Evolutionary conservation across 352 stramenopile genomes (phyloP).

Genomic region (Pythium monospermum): DNA sequence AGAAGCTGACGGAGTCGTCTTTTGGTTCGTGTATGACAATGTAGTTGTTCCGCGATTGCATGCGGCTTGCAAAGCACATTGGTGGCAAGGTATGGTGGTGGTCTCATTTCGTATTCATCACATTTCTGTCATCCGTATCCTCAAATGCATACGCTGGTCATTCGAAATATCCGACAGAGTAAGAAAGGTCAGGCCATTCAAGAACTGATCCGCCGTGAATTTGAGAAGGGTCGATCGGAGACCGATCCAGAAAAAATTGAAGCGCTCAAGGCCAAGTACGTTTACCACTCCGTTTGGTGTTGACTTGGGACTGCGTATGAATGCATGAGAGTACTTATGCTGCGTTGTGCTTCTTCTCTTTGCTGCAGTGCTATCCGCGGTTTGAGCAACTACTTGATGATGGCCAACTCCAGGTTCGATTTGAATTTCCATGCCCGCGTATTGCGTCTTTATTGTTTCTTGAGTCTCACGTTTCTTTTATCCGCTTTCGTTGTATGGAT

Average conservation of each 20-base stretch:
- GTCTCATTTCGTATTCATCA: neutral
- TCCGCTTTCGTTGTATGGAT: neutral
- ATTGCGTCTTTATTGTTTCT: too few relatives aligned
- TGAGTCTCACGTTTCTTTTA: too few relatives aligned
- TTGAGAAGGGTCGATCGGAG: constrained; percentile 71
- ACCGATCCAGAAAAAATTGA: constrained; percentile 82
- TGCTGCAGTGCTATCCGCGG: constrained; percentile 61
- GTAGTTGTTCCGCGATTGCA: constrained; percentile 80
- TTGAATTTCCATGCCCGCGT: too few relatives aligned
- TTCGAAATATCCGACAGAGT: constrained; percentile 32
- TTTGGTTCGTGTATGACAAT: neutral
- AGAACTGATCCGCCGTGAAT: constrained; percentile 66
- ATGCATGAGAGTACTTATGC: neutral
- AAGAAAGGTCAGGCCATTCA: constrained; percentile 81
- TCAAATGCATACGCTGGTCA: neutral
- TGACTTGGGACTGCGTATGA: neutral
- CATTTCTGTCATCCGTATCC: neutral
- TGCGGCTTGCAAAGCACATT: constrained; percentile 85
- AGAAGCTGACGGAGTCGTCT: neutral
- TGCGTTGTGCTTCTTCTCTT: neutral
- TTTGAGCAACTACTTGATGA: constrained; percentile 84
- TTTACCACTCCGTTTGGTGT: too few relatives aligned
- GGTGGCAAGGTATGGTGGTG: constrained; percentile 57
- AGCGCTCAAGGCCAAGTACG: constrained; percentile 77
- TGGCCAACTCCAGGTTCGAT: constrained; percentile 79